Conservation (phyloP, 768 basidiomycete genomes). For the Mycena amicta region DNA sequence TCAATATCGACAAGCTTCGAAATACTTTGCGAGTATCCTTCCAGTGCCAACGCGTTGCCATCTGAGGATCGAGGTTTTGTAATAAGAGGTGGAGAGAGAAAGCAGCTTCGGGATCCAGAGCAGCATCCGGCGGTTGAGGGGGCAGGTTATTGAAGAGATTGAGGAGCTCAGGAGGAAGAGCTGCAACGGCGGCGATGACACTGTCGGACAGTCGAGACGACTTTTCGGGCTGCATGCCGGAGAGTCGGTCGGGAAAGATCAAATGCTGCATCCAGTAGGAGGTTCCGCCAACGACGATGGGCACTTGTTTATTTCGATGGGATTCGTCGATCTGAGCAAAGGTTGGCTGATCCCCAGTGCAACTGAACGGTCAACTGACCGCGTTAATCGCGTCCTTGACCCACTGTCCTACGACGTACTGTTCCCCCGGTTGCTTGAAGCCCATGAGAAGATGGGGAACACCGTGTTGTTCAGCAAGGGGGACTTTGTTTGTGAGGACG, state of each 20-base stretch:
- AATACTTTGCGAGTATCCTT: slow-evolving; percentile 88
- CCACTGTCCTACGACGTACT: slow-evolving; percentile 88
- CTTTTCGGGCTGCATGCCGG: slow-evolving; percentile 26
- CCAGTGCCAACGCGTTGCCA: slow-evolving; percentile 95
- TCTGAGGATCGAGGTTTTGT: slow-evolving; percentile 63
- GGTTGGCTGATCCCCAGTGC: slow-evolving; percentile 8
- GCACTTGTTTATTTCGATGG: slow-evolving; percentile 62
- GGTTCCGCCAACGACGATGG: slow-evolving; percentile 94
- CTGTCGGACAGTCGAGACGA: slow-evolving; percentile 34
- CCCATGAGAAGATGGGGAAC: slow-evolving; percentile 90
- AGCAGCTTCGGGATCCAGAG: slow-evolving; percentile 54
- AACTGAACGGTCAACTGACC: slow-evolving; percentile 49
- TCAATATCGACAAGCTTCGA: slow-evolving; percentile 76
- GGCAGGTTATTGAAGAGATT: slow-evolving; percentile 62
- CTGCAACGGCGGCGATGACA: slow-evolving; percentile 43
- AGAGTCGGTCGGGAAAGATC: slow-evolving; percentile 80
- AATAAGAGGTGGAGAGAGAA: slow-evolving; percentile 71
- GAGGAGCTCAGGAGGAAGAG: slow-evolving; percentile 49
- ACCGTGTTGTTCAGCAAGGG: slow-evolving; percentile 72
- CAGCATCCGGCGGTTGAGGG: slow-evolving; percentile 57
- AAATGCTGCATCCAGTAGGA: slow-evolving; percentile 98
- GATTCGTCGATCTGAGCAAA: slow-evolving; percentile 71
- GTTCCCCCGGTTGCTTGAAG: slow-evolving; percentile 84
- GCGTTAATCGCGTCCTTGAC: slow-evolving; percentile 75
- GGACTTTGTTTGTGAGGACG: slow-evolving; percentile 92